Evolutionary conservation across 2,329 filamentous ascomycete species (phyloP), one percentile per base, ranked within the genome.

Genomic region (Talaromyces sp.): DNA sequence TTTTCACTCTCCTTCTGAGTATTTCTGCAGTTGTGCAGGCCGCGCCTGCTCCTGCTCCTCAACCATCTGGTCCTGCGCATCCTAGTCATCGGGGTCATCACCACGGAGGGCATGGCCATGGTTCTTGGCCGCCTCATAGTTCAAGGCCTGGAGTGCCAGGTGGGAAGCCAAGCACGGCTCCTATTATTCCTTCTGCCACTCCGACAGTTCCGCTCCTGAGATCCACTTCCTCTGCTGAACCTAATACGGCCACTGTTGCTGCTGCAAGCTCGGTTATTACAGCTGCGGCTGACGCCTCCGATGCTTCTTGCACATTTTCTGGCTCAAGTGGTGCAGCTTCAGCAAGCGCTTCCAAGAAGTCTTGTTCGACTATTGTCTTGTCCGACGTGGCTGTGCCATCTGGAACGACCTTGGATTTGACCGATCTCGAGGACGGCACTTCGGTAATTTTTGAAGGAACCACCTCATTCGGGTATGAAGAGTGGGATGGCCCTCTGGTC

Each of bases 381-480:
- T 69, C 64, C 53, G 66, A 69, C 57, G 65, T 77, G 25, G 68
- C 66, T 28, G 72, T 75, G 27, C 75, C 75, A 9, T 65, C 75
- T 13, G 70, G 71, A 15, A 69, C 64, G n/a, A 76, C 73, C n/a
- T 67, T 77, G 15, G 72, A 77, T 62, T 63, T 77, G 17, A 56
- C 42, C 25, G 53, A 36, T 33, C 22, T 60, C 30, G 49, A 52
- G 8, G 53, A 60, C 7, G 17, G 73, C 69, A 60, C 59, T 28
- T 28, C 44, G 42, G 80, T 89, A 64, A 84, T 82, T 66, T 90
- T 90, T 73, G 73, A 84, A 61, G 88, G 88, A 51, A 84, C 79
- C 15, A 90, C 87, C n/a, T 85, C 83, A 59, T 90, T 87, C 68
- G 87, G 80, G 22, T 89, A 88, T 75, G 77, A 84, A 64, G 83